Conservation (phyloP, 192 early-diverging fungal species). For the Funneliformis geosporum region DNA sequence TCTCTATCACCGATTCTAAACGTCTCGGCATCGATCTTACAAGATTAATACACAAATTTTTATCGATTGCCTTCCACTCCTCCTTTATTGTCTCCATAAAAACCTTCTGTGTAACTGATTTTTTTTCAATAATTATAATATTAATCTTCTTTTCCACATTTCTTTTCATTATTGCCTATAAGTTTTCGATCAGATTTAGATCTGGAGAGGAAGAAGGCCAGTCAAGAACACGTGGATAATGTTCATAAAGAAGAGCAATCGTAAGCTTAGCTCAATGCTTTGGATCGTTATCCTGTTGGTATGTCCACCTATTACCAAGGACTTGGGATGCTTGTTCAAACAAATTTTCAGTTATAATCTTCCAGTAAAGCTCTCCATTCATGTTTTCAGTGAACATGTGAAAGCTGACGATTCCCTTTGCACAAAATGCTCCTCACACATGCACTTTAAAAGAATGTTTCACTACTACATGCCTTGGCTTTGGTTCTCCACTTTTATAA, state of each 20-base stretch:
- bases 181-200: slow-evolving; percentile 10
- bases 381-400: slow-evolving; percentile 7
- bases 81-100: no score
- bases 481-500: background rate
- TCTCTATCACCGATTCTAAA: no score
- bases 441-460: slow-evolving; percentile 4
- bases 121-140: background rate
- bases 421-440: background rate
- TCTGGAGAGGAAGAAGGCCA: background rate
- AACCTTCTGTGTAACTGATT: background rate
- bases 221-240: background rate
- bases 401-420: background rate
- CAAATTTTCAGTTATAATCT: slow-evolving; percentile 7
- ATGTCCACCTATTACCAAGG: background rate
- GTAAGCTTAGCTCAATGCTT: background rate
- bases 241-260: background rate
- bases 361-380: slow-evolving; percentile 10
- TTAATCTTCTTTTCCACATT: slow-evolving; percentile 19
- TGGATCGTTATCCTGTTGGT: background rate
- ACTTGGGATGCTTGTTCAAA: background rate
- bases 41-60: no score
- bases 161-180: background rate
- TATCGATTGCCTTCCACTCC: no score
- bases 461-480: background rate
- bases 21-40: no score